These are phyloP conservation scores for Myrmaecium sp. DNA, from an alignment of 2,329 filamentous ascomycete genomes.

Conservation along the genomic window DNA sequence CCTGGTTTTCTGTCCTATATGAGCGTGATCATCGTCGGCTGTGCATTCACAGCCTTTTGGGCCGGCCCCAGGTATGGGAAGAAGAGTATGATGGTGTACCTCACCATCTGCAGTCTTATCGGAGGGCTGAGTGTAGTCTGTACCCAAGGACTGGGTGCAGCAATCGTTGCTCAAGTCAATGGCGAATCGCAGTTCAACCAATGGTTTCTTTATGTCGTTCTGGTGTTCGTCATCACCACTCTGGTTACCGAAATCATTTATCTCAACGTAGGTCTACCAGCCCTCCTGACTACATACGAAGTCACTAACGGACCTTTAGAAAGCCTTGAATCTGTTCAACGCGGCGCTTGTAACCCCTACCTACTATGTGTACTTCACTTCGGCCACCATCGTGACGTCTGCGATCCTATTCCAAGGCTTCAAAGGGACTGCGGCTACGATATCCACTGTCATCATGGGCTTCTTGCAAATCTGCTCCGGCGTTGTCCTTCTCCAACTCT, in stretches of 20 bases:
- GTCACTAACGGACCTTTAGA: slow-evolving; percentile 40
- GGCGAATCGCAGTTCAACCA: slow-evolving; percentile 85
- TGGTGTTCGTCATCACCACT: slow-evolving; percentile 82
- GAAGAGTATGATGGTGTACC: slow-evolving; percentile 94
- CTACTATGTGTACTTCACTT: slow-evolving; percentile 98
- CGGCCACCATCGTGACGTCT: slow-evolving; percentile 83
- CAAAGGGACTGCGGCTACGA: slow-evolving; percentile 65
- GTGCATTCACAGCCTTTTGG: slow-evolving; percentile 57
- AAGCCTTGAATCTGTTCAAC: slow-evolving; percentile 96
- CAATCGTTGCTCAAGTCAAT: slow-evolving; percentile 70
- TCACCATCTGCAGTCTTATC: slow-evolving; percentile 89
- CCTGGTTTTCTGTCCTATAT: slow-evolving; percentile 78
- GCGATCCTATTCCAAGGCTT: slow-evolving; percentile 87
- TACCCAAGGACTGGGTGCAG: slow-evolving; percentile 81
- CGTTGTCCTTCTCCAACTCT: slow-evolving; percentile 84
- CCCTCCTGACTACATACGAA: neutral
- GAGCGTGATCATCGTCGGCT: slow-evolving; percentile 64
- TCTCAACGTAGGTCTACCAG: slow-evolving; percentile 57
- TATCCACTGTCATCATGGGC: slow-evolving; percentile 79
- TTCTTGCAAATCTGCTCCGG: slow-evolving; percentile 90
- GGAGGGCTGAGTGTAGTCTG: slow-evolving; percentile 89
- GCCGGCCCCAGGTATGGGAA: slow-evolving; percentile 79
- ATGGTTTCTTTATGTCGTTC: slow-evolving; percentile 86
- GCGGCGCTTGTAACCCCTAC: slow-evolving; percentile 93
- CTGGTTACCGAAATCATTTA: slow-evolving; percentile 88